Evolutionary conservation across 305 asterid genomes (phyloP).

Genomic region (Petunia hybrid): DNA sequence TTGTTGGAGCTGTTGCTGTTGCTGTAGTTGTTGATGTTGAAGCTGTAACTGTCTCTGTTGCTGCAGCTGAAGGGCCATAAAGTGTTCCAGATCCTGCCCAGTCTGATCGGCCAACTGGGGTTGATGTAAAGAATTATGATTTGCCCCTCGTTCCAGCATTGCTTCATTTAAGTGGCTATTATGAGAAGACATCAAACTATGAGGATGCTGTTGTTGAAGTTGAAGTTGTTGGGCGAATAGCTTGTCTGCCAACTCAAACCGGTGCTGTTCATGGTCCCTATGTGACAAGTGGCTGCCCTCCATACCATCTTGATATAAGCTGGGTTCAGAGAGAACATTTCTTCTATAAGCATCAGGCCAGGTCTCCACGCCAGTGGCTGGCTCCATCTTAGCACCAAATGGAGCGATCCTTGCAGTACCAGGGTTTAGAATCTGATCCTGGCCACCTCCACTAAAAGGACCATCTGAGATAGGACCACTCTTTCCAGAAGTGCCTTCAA

Average conservation of each 20-base stretch:
- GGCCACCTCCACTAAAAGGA: constrained; percentile 46
- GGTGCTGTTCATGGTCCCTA: constrained; percentile 63
- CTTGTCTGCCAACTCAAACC: constrained; percentile 70
- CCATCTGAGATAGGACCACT: constrained; percentile 45
- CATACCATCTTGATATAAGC: constrained; percentile 59
- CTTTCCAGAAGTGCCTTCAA: constrained; percentile 73
- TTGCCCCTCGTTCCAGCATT: constrained; percentile 59
- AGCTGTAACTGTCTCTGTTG: constrained; percentile 50
- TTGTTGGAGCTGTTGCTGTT: constrained; percentile 74
- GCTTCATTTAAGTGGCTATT: constrained; percentile 64
- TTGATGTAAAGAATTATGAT: constrained; percentile 62
- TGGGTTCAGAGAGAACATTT: constrained; percentile 59
- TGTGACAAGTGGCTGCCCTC: constrained; percentile 61
- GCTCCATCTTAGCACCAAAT: constrained; percentile 54
- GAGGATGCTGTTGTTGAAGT: constrained; percentile 67
- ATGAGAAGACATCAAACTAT: constrained; percentile 59
- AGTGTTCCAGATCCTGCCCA: constrained; percentile 75
- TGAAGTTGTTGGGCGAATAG: constrained; percentile 62
- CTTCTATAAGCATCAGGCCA: constrained; percentile 57
- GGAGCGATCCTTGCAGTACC: constrained; percentile 57
- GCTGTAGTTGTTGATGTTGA: constrained; percentile 44
- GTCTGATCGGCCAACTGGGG: constrained; percentile 66
- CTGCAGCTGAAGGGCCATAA: constrained; percentile 65
- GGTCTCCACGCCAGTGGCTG: constrained; percentile 47
- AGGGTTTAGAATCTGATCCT: constrained; percentile 56